Conservation (phyloP, 352 stramenopile species). For the Globisporangium emineosum region DNA sequence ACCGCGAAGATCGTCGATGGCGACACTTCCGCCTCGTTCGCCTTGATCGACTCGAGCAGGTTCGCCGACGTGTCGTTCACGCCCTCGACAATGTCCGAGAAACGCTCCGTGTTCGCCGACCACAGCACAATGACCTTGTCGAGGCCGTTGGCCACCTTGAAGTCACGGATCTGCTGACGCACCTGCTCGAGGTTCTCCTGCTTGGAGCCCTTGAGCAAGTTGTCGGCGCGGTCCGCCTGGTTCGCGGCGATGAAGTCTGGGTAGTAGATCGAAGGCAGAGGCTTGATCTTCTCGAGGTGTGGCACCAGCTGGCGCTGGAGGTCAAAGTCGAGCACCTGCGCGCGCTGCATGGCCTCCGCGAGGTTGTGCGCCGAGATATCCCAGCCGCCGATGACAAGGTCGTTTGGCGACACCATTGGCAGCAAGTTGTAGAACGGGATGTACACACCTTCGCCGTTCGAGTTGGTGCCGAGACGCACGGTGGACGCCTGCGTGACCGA, state of each 20-base stretch:
- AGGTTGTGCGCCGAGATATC: constrained; percentile 98
- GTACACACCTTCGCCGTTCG: constrained; percentile 93
- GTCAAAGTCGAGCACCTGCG: constrained; percentile 95
- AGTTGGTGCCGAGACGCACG: constrained; percentile 93
- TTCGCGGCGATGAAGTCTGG: constrained; percentile 99
- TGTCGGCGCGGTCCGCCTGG: constrained; percentile 97
- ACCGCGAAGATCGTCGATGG: constrained; percentile 98
- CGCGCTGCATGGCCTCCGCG: constrained; percentile 96
- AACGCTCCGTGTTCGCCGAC: constrained; percentile 99
- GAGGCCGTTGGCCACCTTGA: constrained; percentile 93
- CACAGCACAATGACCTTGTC: constrained; percentile 99
- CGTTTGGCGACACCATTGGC: constrained; percentile 97
- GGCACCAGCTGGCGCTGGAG: constrained; percentile 97
- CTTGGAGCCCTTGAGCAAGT: constrained; percentile 96
- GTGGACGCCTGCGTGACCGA: constrained; percentile 97
- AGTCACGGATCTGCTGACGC: constrained; percentile 94
- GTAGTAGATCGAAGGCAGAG: constrained; percentile 98
- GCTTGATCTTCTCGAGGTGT: constrained; percentile 96
- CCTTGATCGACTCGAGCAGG: constrained; percentile 95
- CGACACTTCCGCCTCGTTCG: constrained; percentile 92
- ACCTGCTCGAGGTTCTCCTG: constrained; percentile 95
- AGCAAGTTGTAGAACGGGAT: constrained; percentile 98
- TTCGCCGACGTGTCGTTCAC: constrained; percentile 98
- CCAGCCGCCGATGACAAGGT: constrained; percentile 98
- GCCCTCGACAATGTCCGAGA: constrained; percentile 95